phyloP scores from a whole-genome alignment of 768 basidiomycete genomes.

The Trametes cubensis region DNA sequence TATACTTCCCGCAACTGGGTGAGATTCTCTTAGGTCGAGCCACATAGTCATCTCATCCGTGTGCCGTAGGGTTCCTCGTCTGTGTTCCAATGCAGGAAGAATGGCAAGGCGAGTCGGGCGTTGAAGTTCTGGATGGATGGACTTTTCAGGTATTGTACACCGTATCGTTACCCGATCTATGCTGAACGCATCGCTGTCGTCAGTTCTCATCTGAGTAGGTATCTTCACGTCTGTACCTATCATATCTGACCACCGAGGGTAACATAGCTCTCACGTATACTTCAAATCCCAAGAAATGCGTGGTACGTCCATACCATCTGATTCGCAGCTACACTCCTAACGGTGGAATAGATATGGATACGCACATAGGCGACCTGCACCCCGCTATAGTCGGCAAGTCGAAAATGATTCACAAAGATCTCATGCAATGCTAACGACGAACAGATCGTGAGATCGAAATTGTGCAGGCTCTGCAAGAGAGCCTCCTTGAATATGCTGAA shows the following conservation, averaged over 20 bases:
- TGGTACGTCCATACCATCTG: conserved; percentile 43
- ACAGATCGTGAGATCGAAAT: conserved; percentile 87
- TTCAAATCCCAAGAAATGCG: conserved; percentile 90
- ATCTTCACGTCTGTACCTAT: not conserved
- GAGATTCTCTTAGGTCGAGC: conserved; percentile 1
- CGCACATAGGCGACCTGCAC: conserved; percentile 86
- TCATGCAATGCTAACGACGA: not conserved
- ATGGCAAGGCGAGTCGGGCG: conserved; percentile 60
- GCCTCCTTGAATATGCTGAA: conserved; percentile 57
- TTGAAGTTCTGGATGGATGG: conserved; percentile 74
- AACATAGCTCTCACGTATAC: conserved; percentile 70
- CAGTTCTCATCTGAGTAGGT: conserved; percentile 81
- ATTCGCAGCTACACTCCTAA: no score
- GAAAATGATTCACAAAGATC: not conserved
- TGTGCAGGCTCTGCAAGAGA: conserved; percentile 74
- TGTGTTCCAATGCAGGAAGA: conserved; percentile 76
- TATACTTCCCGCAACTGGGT: conserved; percentile 97
- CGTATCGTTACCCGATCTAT: not conserved
- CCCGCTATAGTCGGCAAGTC: conserved; percentile 74
- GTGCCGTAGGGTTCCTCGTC: conserved; percentile 68
- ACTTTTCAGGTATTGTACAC: conserved; percentile 64
- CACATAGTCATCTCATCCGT: not conserved
- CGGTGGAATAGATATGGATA: conserved; percentile 68
- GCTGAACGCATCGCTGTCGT: not conserved
- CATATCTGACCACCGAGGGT: not conserved